Evolutionary conservation across 192 early-diverging fungal species (phyloP).

Genomic region (Backusella morwellensis): DNA sequence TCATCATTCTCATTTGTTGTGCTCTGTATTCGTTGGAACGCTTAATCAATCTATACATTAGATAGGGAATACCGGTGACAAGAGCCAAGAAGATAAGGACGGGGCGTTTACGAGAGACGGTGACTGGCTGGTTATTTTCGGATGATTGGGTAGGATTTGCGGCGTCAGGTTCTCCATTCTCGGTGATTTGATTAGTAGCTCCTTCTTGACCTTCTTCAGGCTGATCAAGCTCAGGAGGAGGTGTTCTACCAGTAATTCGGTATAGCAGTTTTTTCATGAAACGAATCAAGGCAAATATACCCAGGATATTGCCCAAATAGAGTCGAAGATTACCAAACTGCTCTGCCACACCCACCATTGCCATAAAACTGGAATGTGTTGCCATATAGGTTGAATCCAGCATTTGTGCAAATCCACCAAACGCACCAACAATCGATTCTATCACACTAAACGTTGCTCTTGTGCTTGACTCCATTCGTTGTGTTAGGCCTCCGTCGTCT

Average conservation of each 20-base stretch:
- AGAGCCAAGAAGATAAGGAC: conserved; percentile 82
- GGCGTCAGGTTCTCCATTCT: conserved; percentile 57
- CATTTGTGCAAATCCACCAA: conserved; percentile 98
- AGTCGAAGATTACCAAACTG: conserved; percentile 88
- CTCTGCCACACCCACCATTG: conserved; percentile 97
- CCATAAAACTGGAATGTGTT: conserved; percentile 93
- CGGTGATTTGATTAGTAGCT: conserved; percentile 45
- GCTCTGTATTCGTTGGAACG: conserved; percentile 39
- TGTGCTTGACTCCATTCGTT: conserved; percentile 86
- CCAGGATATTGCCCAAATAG: conserved; percentile 84
- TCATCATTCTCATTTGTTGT: conserved; percentile 30
- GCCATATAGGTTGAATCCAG: conserved; percentile 97
- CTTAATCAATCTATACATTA: conserved; percentile 88
- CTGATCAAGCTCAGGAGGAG: conserved; percentile 54
- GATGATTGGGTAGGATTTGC: not conserved
- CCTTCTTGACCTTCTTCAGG: conserved; percentile 18
- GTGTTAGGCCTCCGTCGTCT: conserved; percentile 65
- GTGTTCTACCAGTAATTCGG: conserved; percentile 60
- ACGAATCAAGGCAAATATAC: conserved; percentile 73
- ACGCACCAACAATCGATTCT: conserved; percentile 91
- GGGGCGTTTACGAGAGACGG: conserved; percentile 58
- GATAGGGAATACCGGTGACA: conserved; percentile 85
- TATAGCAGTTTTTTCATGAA: conserved; percentile 64
- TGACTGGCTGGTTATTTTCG: conserved; percentile 16
- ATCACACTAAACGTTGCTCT: conserved; percentile 90